These are phyloP conservation scores for Paxillus ammoniavirescens DNA, from an alignment of 768 basidiomycete genomes.

Conservation along the genomic window DNA sequence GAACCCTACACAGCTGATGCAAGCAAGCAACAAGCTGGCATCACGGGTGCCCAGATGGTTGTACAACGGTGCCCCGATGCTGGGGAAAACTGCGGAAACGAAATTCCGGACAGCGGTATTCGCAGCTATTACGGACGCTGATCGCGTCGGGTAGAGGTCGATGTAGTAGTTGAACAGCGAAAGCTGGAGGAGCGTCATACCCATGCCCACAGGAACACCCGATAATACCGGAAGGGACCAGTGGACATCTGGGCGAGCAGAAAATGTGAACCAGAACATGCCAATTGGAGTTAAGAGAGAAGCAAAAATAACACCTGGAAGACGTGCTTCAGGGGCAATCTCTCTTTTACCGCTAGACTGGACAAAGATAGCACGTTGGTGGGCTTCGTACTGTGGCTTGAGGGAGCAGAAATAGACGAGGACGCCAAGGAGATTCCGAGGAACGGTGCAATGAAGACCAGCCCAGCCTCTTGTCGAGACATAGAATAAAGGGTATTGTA, in stretches of 20 bases:
- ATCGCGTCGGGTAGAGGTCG: constrained; percentile 24
- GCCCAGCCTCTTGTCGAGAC: constrained; percentile 18
- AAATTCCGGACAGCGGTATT: constrained; percentile 22
- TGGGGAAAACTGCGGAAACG: constrained; percentile 16
- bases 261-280: constrained; percentile 27
- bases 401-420: constrained; percentile 18
- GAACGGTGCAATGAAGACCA: constrained; percentile 24
- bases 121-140: constrained; percentile 24
- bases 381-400: constrained; percentile 23
- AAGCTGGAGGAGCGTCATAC: constrained; percentile 26
- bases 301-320: constrained; percentile 19
- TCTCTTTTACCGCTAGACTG: constrained; percentile 17
- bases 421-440: constrained; percentile 23
- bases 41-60: constrained; percentile 13
- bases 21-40: constrained; percentile 20
- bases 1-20: constrained; percentile 22
- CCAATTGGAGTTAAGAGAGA: constrained; percentile 21
- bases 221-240: constrained; percentile 22
- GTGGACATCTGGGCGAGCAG: constrained; percentile 19
- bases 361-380: constrained; percentile 9
- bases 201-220: constrained; percentile 24
- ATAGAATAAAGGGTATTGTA: constrained; percentile 19
- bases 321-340: constrained; percentile 20
- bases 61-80: constrained; percentile 18
- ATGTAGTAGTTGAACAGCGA: constrained; percentile 26